Conservation (phyloP, 352 stramenopile genomes). For the Phytophthora pini region DNA sequence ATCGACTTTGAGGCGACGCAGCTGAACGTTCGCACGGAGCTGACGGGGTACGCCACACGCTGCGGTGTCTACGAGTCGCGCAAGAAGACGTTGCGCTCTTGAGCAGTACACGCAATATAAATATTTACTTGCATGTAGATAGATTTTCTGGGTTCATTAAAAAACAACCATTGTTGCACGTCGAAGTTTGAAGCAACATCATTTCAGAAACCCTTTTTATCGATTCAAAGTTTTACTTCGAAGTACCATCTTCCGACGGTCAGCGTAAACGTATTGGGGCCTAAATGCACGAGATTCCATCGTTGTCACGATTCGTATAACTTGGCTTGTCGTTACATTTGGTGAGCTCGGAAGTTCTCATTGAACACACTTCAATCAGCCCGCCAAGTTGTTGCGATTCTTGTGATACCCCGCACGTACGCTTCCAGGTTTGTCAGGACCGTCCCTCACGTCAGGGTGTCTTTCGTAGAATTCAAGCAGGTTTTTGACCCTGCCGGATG, state of each 20-base stretch:
- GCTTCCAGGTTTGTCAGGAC: constrained; percentile 48
- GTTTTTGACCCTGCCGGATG: constrained; percentile 22
- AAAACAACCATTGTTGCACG: too few species aligned
- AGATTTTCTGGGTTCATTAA: too few species aligned
- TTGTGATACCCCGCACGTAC: not conserved
- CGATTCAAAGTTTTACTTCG: too few species aligned
- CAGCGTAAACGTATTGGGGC: too few species aligned
- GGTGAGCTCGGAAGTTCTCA: too few species aligned
- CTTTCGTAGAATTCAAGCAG: constrained; percentile 1
- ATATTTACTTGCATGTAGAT: not conserved
- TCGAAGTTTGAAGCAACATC: too few species aligned
- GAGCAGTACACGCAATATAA: not conserved
- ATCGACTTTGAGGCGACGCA: constrained; percentile 36
- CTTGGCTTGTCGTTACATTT: constrained; percentile 42
- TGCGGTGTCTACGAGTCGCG: constrained; percentile 29
- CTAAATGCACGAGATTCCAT: too few species aligned
- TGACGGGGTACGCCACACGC: constrained; percentile 26
- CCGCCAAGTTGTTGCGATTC: too few species aligned
- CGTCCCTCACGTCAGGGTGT: constrained; percentile 49
- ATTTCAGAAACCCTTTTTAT: too few species aligned
- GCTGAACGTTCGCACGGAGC: constrained; percentile 35
- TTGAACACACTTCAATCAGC: too few species aligned
- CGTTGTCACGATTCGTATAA: too few species aligned
- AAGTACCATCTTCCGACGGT: too few species aligned
- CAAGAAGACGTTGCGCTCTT: constrained; percentile 16